A percentile compares a stretch with the other conserved stretches of the same genome.
Evolutionary conservation across 2,329 filamentous ascomycete species (phyloP).

Genomic region (Aspergillus spinulosporus): DNA sequence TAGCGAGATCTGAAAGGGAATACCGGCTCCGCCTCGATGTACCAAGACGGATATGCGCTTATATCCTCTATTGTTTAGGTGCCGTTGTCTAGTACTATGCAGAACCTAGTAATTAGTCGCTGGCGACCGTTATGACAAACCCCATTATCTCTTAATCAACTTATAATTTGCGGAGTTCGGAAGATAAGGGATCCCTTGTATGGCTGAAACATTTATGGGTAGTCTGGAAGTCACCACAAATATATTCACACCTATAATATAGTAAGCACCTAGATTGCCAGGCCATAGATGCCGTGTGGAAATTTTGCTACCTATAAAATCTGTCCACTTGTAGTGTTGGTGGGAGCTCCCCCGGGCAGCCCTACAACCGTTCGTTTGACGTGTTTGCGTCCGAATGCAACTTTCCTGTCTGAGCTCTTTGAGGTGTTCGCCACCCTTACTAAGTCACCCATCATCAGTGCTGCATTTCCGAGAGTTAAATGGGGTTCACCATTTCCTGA

Average conservation of each 20-base stretch:
- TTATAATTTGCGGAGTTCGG: too few relatives aligned
- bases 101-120: too few relatives aligned
- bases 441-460: conserved; percentile 13
- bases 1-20: neutral
- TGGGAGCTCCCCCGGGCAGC: neutral
- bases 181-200: too few relatives aligned
- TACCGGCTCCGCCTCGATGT: neutral
- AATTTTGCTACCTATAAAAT: neutral
- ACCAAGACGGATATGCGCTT: too few relatives aligned
- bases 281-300: neutral
- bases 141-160: too few relatives aligned
- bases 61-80: too few relatives aligned
- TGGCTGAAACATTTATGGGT: too few relatives aligned
- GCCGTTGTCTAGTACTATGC: too few relatives aligned
- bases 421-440: conserved; percentile 21
- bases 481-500: neutral
- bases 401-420: neutral
- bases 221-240: too few relatives aligned
- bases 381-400: conserved; percentile 20
- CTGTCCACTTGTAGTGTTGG: neutral
- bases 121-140: too few relatives aligned
- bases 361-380: conserved; percentile 12
- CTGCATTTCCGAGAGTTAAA: conserved; percentile 6
- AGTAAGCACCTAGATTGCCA: too few relatives aligned
- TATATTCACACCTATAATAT: too few relatives aligned